Percentiles rank a stretch among this genome's conserved stretches.
Conservation (phyloP, 441 rosid genomes). For the Aquilaria agallochum region DNA sequence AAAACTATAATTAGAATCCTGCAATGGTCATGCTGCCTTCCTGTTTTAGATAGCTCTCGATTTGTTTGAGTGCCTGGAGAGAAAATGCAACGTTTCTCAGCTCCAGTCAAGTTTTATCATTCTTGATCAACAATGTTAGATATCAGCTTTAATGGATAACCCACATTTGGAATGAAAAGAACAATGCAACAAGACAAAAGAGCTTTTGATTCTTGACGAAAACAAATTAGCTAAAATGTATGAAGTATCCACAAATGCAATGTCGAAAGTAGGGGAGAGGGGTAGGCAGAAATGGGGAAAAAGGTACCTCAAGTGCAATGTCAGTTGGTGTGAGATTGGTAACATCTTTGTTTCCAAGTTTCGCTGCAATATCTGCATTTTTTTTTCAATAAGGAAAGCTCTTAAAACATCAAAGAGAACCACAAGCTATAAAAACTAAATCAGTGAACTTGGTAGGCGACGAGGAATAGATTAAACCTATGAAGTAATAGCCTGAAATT, state of each 20-base stretch:
- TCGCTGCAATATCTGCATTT: constrained; percentile 64
- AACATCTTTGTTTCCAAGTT: constrained; percentile 51
- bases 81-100: background rate
- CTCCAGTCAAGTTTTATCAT: too few species aligned
- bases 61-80: constrained; percentile 51
- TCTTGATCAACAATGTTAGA: constrained; percentile 2
- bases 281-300: constrained; percentile 3
- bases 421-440: too few species aligned
- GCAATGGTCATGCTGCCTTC: constrained; percentile 19
- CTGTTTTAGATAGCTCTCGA: constrained; percentile 28
- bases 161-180: too few species aligned
- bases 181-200: background rate
- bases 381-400: background rate
- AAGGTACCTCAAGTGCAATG: constrained; percentile 72
- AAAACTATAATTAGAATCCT: constrained; percentile 9
- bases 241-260: too few species aligned
- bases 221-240: background rate
- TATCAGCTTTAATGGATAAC: background rate
- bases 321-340: constrained; percentile 53
- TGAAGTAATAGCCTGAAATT: too few species aligned
- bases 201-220: background rate
- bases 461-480: too few species aligned
- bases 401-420: too few species aligned
- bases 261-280: background rate
- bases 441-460: too few species aligned